Evolutionary conservation across 1,139 yeast genomes (phyloP).

Genomic region (Debaryomyces sp.): DNA sequence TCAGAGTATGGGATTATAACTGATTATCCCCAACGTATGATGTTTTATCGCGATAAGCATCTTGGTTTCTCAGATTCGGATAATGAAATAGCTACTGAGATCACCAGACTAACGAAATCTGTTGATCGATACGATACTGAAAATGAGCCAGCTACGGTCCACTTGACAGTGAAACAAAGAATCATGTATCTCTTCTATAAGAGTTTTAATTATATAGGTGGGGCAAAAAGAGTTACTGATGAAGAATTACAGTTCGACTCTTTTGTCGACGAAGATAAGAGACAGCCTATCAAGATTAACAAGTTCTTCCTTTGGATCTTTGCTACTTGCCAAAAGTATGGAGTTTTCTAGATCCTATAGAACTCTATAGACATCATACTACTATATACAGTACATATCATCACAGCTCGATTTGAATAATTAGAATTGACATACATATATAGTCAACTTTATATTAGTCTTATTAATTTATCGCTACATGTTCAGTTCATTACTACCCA

Average conservation of each 20-base stretch:
- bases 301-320: constrained; percentile 27
- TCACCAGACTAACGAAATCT: constrained; percentile 13
- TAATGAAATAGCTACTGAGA: constrained; percentile 13
- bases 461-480: constrained; percentile 14
- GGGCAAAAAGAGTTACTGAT: constrained; percentile 19
- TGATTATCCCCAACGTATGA: constrained; percentile 57
- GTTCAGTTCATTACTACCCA: constrained; percentile 39
- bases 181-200: constrained; percentile 20
- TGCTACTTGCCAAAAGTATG: constrained; percentile 33
- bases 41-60: constrained; percentile 15
- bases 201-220: constrained; percentile 17
- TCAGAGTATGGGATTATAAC: constrained; percentile 58
- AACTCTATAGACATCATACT: neutral
- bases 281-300: constrained; percentile 17
- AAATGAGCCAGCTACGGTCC: constrained; percentile 10
- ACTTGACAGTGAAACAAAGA: constrained; percentile 25
- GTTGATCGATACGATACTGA: constrained; percentile 8
- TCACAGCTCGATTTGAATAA: neutral
- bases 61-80: neutral
- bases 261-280: constrained; percentile 28
- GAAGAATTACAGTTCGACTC: constrained; percentile 28
- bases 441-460: neutral
- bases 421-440: neutral
- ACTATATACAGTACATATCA: neutral
- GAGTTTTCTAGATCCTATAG: constrained; percentile 26